A percentile compares a stretch with the other conserved stretches of the same genome.
phyloP scores from a whole-genome alignment of 2,329 filamentous ascomycete genomes.

The Sclerotinia subarctica region DNA sequence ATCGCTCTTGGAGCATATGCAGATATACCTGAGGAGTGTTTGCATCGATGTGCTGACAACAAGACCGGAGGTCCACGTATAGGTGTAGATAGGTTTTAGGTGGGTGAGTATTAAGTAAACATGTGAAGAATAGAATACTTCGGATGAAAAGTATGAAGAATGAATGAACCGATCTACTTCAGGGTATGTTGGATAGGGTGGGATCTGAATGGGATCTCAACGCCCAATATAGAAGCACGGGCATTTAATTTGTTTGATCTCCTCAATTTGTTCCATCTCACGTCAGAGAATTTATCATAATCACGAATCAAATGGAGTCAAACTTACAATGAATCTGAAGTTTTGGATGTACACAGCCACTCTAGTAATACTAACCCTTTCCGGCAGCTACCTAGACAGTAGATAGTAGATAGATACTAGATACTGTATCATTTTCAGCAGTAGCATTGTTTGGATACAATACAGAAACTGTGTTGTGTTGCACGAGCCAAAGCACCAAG shows the following conservation, averaged over 20 bases:
- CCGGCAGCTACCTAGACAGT: neutral
- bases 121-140: slow-evolving; percentile 18
- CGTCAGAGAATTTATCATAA: slow-evolving; percentile 16
- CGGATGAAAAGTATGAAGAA: slow-evolving; percentile 18
- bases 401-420: neutral
- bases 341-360: slow-evolving; percentile 13
- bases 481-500: slow-evolving; percentile 10
- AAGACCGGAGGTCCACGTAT: slow-evolving; percentile 8
- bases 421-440: neutral
- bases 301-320: slow-evolving; percentile 7
- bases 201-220: neutral
- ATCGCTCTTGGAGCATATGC: slow-evolving; percentile 1
- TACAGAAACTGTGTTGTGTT: slow-evolving; percentile 11
- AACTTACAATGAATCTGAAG: slow-evolving; percentile 14
- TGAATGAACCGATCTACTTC: slow-evolving; percentile 21
- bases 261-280: slow-evolving; percentile 20
- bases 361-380: neutral
- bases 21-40: slow-evolving; percentile 15
- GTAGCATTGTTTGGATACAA: slow-evolving; percentile 10
- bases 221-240: slow-evolving; percentile 18
- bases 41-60: slow-evolving; percentile 9
- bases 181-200: slow-evolving; percentile 12
- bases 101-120: neutral
- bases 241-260: slow-evolving; percentile 14
- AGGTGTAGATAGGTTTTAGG: slow-evolving; percentile 1